Percentiles rank a stretch among this genome's conserved stretches.
Conservation (phyloP, 2,329 filamentous ascomycete genomes). For the Cytospora leucostoma region DNA sequence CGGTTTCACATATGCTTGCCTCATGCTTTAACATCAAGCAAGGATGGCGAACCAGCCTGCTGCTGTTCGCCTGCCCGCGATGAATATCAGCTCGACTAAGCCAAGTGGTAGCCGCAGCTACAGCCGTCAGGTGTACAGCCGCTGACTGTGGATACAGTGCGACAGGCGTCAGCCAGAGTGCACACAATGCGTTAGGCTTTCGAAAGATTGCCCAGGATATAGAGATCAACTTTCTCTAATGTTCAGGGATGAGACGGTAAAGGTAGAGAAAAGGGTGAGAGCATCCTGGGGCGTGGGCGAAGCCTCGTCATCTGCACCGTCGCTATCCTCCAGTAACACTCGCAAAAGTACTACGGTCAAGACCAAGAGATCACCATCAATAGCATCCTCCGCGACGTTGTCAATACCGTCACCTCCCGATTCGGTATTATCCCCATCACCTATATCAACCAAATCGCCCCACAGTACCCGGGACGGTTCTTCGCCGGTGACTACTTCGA, state of each 20-base stretch:
- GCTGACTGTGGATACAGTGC: constrained; percentile 46
- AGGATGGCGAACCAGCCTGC: background rate
- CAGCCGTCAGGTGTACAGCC: background rate
- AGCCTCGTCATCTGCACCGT: constrained; percentile 30
- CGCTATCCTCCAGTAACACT: constrained; percentile 26
- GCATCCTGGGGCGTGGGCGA: constrained; percentile 48
- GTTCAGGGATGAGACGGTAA: constrained; percentile 67
- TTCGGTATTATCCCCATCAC: constrained; percentile 24
- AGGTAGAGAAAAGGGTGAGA: constrained; percentile 61
- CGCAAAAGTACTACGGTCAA: background rate
- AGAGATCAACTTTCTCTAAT: constrained; percentile 64
- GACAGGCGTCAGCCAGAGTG: constrained; percentile 63
- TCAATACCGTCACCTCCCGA: constrained; percentile 18
- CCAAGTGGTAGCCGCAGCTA: background rate
- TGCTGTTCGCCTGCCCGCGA: background rate
- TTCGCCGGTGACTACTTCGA: background rate
- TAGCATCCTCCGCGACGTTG: constrained; percentile 22
- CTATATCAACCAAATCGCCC: constrained; percentile 7
- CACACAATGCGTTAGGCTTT: constrained; percentile 62
- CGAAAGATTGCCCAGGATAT: constrained; percentile 64
- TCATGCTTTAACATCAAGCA: background rate
- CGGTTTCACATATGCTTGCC: background rate
- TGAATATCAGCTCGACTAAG: no score
- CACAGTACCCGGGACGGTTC: background rate
- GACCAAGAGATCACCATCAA: constrained; percentile 20